phyloP scores from a whole-genome alignment of 768 basidiomycete species.

The Mycena amicta region DNA sequence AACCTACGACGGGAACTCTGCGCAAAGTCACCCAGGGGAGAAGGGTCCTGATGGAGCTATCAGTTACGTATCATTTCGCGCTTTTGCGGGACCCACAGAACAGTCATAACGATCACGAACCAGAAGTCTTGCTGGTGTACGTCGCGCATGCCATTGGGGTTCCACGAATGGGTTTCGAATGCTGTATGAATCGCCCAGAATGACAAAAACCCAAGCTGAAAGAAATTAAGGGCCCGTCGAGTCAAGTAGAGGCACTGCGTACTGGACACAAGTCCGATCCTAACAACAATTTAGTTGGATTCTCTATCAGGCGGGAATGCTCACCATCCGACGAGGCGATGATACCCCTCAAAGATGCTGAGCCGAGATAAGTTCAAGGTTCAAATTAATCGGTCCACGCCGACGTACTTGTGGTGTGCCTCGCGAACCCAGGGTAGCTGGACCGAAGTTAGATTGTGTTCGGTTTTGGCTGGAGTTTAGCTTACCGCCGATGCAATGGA shows the following conservation, averaged over 20 bases:
- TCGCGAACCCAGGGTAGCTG: conserved; percentile 77
- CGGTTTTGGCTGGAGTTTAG: neutral
- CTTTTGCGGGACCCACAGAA: conserved; percentile 51
- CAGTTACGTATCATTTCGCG: conserved; percentile 18
- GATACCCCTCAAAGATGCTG: conserved; percentile 80
- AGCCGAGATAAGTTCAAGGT: neutral
- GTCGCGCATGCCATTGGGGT: conserved; percentile 58
- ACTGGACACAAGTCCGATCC: conserved; percentile 58
- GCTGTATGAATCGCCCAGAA: conserved; percentile 70
- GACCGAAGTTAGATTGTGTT: neutral
- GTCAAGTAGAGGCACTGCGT: conserved; percentile 22
- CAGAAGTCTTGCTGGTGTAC: conserved; percentile 77
- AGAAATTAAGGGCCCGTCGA: neutral
- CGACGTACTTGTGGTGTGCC: conserved; percentile 74
- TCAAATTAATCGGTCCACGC: neutral
- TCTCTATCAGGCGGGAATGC: conserved; percentile 13
- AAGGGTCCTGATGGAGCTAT: conserved; percentile 47
- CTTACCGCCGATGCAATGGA: conserved; percentile 58
- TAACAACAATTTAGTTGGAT: conserved; percentile 22
- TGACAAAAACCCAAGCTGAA: conserved; percentile 66
- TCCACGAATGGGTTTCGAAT: conserved; percentile 55
- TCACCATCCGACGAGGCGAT: conserved; percentile 81
- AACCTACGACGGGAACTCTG: conserved; percentile 71
- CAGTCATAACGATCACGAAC: conserved; percentile 74
- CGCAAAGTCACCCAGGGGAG: conserved; percentile 80